A percentile compares a stretch with the other conserved stretches of the same genome.
These are phyloP conservation scores for Podaxis sp. DNA, from an alignment of 768 basidiomycete species.

Conservation along the genomic window DNA sequence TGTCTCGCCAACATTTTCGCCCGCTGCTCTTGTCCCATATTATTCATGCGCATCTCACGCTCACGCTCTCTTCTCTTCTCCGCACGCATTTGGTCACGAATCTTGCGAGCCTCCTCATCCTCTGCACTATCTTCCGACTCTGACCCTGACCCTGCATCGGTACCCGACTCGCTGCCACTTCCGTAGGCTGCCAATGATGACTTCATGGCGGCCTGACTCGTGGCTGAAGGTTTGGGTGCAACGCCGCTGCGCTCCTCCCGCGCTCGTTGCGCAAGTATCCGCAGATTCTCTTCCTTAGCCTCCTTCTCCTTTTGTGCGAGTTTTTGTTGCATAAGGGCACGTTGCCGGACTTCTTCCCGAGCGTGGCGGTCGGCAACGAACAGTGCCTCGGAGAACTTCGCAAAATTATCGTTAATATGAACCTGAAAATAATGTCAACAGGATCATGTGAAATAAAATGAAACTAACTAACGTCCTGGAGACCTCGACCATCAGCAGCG, in stretches of 20 bases:
- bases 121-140: slow-evolving; percentile 49
- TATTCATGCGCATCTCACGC: slow-evolving; percentile 97
- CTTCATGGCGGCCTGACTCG: slow-evolving; percentile 66
- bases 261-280: slow-evolving; percentile 90
- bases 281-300: slow-evolving; percentile 92
- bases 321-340: slow-evolving; percentile 96
- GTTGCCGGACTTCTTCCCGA: slow-evolving; percentile 95
- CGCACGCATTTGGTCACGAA: slow-evolving; percentile 85
- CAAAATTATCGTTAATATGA: slow-evolving; percentile 98
- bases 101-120: slow-evolving; percentile 79
- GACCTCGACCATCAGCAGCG: slow-evolving; percentile 95
- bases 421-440: slow-evolving; percentile 44
- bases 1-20: slow-evolving; percentile 94
- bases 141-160: slow-evolving; percentile 51
- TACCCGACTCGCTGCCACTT: slow-evolving; percentile 60
- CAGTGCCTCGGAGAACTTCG: slow-evolving; percentile 95
- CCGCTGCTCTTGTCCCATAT: slow-evolving; percentile 96
- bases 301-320: slow-evolving; percentile 98
- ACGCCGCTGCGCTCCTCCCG: slow-evolving; percentile 90
- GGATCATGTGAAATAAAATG: not conserved
- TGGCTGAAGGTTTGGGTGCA: slow-evolving; percentile 60
- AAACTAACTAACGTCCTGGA: slow-evolving; percentile 79
- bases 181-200: slow-evolving; percentile 83
- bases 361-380: slow-evolving; percentile 96
- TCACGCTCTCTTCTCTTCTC: slow-evolving; percentile 95